These are phyloP conservation scores for Benincasa hispida DNA, from an alignment of 306 rosid genomes.

Conservation along the genomic window DNA sequence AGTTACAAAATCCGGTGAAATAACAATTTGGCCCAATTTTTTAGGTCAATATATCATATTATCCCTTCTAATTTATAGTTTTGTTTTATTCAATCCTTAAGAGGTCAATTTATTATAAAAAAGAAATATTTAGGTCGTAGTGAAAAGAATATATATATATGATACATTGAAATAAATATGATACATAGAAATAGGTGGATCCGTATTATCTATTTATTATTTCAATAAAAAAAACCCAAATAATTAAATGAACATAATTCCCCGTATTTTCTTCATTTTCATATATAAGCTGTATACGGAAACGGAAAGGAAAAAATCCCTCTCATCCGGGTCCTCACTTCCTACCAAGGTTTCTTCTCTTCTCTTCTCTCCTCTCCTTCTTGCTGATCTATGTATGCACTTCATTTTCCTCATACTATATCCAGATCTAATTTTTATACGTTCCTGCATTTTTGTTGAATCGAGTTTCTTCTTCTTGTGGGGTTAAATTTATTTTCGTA, in stretches of 20 bases:
- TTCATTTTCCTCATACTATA: background rate
- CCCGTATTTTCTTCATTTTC: background rate
- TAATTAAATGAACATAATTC: background rate
- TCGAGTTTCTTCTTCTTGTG: background rate
- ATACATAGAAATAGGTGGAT: no score
- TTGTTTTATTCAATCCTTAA: no score
- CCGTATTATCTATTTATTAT: no score
- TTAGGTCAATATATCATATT: no score
- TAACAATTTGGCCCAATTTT: no score
- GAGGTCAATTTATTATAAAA: no score
- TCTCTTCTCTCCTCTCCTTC: background rate
- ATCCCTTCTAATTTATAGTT: no score
- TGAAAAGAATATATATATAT: no score
- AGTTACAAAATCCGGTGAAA: no score
- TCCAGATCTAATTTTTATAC: background rate
- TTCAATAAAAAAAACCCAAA: no score
- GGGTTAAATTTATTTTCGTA: background rate
- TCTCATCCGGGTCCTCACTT: constrained; percentile 1
- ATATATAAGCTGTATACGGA: constrained; percentile 1
- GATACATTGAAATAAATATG: no score
- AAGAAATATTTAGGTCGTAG: no score
- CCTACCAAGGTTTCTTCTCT: constrained; percentile 7
- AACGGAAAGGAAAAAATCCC: background rate
- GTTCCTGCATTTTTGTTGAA: background rate
- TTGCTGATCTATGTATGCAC: background rate